Conservation (phyloP, 2,329 filamentous ascomycete species). For the Geoglossum cookeanum region DNA sequence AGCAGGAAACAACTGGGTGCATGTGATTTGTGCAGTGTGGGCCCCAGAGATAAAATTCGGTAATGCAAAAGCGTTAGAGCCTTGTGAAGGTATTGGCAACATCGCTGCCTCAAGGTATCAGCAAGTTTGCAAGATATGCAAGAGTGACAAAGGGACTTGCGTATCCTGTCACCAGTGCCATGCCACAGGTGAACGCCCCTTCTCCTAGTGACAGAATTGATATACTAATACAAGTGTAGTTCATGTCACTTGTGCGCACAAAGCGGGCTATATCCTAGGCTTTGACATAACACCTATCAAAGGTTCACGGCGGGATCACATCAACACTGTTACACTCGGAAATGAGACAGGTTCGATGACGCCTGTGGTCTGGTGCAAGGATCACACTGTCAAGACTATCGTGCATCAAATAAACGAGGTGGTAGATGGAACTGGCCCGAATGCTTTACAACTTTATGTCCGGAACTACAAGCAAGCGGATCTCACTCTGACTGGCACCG, state of each 20-base stretch:
- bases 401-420: slow-evolving; percentile 65
- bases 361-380: slow-evolving; percentile 81
- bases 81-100: slow-evolving; percentile 75
- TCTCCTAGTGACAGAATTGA: not conserved
- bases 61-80: slow-evolving; percentile 60
- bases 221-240: slow-evolving; percentile 33
- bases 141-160: slow-evolving; percentile 56
- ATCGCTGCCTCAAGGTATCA: slow-evolving; percentile 57
- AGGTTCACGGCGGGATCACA: slow-evolving; percentile 63
- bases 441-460: slow-evolving; percentile 69
- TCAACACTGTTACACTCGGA: slow-evolving; percentile 61
- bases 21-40: slow-evolving; percentile 84
- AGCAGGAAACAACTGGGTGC: slow-evolving; percentile 94
- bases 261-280: slow-evolving; percentile 63
- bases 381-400: slow-evolving; percentile 56
- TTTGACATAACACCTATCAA: slow-evolving; percentile 87
- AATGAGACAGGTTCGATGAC: slow-evolving; percentile 66
- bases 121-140: slow-evolving; percentile 70
- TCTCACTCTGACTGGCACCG: slow-evolving; percentile 71
- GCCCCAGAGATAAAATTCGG: slow-evolving; percentile 87
- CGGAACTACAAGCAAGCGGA: slow-evolving; percentile 92
- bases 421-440: slow-evolving; percentile 50
- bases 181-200: slow-evolving; percentile 20
- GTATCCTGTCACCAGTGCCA: slow-evolving; percentile 63
- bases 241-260: slow-evolving; percentile 80